Conservation (phyloP, 306 rosid species). For the Ceratonia siliqua region DNA sequence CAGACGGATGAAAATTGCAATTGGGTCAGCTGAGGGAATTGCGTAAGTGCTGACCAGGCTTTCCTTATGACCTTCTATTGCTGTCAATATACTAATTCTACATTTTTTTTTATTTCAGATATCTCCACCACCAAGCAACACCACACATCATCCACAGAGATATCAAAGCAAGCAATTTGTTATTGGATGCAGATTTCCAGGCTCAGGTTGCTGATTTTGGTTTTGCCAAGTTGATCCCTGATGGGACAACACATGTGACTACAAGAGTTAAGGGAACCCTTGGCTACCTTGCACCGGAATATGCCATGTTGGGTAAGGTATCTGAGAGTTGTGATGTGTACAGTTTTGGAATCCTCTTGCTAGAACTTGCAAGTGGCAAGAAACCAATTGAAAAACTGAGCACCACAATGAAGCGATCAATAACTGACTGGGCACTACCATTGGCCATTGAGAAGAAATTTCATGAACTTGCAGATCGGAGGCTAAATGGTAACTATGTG, state of each 20-base stretch:
- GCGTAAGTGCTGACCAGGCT: slow-evolving; percentile 55
- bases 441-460: slow-evolving; percentile 67
- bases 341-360: slow-evolving; percentile 91
- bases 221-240: slow-evolving; percentile 92
- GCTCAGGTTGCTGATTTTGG: slow-evolving; percentile 96
- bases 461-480: slow-evolving; percentile 74
- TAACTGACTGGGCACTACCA: slow-evolving; percentile 92
- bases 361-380: slow-evolving; percentile 89
- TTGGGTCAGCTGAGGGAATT: slow-evolving; percentile 94
- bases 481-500: slow-evolving; percentile 70
- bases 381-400: slow-evolving; percentile 73
- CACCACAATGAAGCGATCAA: slow-evolving; percentile 55
- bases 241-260: slow-evolving; percentile 94
- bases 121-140: slow-evolving; percentile 89
- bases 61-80: background rate
- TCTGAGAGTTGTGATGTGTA: slow-evolving; percentile 88
- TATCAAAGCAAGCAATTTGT: slow-evolving; percentile 87
- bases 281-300: slow-evolving; percentile 97
- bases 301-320: slow-evolving; percentile 93
- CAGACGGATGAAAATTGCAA: slow-evolving; percentile 80
- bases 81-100: background rate
- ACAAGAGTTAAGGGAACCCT: slow-evolving; percentile 98
- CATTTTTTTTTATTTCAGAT: slow-evolving; percentile 53
- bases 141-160: slow-evolving; percentile 95
- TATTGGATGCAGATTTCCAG: slow-evolving; percentile 74